phyloP scores from a whole-genome alignment of 805 yeast genomes.

The Candida sonorensis region DNA sequence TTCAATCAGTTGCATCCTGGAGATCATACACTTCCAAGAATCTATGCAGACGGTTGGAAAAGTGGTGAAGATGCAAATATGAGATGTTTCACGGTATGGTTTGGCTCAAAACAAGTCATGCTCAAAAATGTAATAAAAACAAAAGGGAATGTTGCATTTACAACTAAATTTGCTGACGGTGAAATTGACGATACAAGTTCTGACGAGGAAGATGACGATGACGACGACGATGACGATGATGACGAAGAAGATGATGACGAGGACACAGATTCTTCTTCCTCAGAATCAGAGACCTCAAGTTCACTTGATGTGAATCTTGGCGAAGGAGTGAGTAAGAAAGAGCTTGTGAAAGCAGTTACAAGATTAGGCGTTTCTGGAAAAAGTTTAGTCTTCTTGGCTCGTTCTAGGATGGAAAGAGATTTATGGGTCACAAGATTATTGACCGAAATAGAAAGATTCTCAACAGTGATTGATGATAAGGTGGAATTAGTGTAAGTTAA shows the following conservation, averaged over 20 bases:
- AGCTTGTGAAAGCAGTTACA: conserved; percentile 37
- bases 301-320: neutral
- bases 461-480: conserved; percentile 15
- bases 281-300: too few relatives aligned
- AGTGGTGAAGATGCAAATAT: conserved; percentile 71
- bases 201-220: conserved; percentile 1
- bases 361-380: conserved; percentile 62
- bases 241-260: neutral
- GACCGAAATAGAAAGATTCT: conserved; percentile 39
- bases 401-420: conserved; percentile 79
- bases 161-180: neutral
- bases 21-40: conserved; percentile 55
- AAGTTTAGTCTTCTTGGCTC: conserved; percentile 67
- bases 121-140: conserved; percentile 16
- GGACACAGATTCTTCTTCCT: too few relatives aligned
- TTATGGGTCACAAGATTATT: conserved; percentile 58
- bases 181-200: conserved; percentile 1
- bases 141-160: conserved; percentile 1
- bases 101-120: conserved; percentile 54
- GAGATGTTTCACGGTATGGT: conserved; percentile 81
- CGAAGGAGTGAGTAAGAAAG: conserved; percentile 12
- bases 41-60: conserved; percentile 78
- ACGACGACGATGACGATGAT: neutral
- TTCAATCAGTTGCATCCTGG: conserved; percentile 47
- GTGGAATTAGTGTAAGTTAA: conserved; percentile 11